Conservation (phyloP, 2,329 filamentous ascomycete genomes). For the Colletotrichum sidae region DNA sequence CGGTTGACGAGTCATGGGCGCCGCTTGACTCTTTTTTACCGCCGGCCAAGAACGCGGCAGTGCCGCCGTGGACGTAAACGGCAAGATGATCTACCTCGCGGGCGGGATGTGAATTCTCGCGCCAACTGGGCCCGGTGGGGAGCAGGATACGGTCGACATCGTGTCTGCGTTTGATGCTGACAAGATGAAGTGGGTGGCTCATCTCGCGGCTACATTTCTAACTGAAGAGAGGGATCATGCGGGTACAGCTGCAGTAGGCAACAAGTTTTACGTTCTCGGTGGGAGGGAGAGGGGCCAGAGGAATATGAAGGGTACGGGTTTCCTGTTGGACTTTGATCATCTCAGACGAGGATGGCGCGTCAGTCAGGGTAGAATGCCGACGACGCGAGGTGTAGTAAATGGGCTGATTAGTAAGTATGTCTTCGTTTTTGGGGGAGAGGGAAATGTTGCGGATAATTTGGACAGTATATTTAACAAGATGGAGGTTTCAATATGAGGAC, state of each 20-base stretch:
- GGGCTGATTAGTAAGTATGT: constrained; percentile 42
- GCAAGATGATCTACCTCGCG: constrained; percentile 48
- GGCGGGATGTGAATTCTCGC: constrained; percentile 49
- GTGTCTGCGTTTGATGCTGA: constrained; percentile 48
- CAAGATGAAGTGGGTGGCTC: constrained; percentile 41
- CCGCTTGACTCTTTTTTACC: constrained; percentile 42
- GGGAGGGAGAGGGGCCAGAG: too few species aligned
- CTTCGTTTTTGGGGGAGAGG: constrained; percentile 53
- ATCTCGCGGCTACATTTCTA: constrained; percentile 43
- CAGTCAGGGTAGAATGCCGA: too few species aligned
- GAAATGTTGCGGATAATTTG: constrained; percentile 39
- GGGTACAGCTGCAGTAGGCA: too few species aligned
- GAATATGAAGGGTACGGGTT: too few species aligned
- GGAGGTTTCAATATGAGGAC: constrained; percentile 21
- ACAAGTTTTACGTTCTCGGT: too few species aligned
- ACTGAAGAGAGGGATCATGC: constrained; percentile 41
- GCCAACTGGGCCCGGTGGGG: constrained; percentile 7
- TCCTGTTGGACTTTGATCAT: too few species aligned
- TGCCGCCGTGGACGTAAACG: constrained; percentile 46
- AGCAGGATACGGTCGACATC: constrained; percentile 44
- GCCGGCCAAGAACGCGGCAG: constrained; percentile 45
- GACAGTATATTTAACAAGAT: constrained; percentile 33
- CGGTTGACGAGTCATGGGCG: constrained; percentile 43
- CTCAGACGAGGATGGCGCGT: too few species aligned
- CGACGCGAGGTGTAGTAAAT: too few species aligned